Percentiles rank a stretch among this genome's conserved stretches.
Conservation (phyloP, 2,329 filamentous ascomycete genomes). For the Apiospora sp. region DNA sequence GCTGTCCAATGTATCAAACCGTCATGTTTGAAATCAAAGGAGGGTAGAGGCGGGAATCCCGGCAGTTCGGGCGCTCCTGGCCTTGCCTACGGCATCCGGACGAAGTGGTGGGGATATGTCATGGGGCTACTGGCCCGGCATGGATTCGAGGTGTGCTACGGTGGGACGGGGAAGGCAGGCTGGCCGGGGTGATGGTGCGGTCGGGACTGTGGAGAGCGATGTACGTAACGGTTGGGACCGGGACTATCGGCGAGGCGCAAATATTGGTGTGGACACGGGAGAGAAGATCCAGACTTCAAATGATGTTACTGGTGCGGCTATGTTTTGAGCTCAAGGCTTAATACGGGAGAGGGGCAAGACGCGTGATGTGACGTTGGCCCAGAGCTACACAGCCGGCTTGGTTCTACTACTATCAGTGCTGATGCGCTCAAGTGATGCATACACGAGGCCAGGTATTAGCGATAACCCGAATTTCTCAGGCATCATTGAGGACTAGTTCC, state of each 20-base stretch:
- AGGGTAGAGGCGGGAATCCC: no score
- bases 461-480: background rate
- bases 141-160: conserved; percentile 28
- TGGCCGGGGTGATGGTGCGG: background rate
- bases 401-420: background rate
- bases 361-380: conserved; percentile 13
- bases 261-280: background rate
- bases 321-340: background rate
- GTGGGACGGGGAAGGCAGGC: conserved; percentile 23
- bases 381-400: background rate
- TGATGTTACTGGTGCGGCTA: background rate
- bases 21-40: no score
- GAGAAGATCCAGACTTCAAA: no score
- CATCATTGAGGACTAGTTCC: background rate
- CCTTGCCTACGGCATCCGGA: no score
- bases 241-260: background rate
- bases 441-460: background rate
- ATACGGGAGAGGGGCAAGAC: conserved; percentile 1
- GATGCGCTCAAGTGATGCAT: background rate
- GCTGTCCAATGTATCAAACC: no score
- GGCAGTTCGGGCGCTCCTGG: no score
- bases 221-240: background rate
- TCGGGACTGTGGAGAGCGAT: background rate
- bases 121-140: conserved; percentile 28
- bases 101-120: background rate